Base-by-base conservation (phyloP, 345 rosid species). In the Cardiospermum halicacabum region DNA sequence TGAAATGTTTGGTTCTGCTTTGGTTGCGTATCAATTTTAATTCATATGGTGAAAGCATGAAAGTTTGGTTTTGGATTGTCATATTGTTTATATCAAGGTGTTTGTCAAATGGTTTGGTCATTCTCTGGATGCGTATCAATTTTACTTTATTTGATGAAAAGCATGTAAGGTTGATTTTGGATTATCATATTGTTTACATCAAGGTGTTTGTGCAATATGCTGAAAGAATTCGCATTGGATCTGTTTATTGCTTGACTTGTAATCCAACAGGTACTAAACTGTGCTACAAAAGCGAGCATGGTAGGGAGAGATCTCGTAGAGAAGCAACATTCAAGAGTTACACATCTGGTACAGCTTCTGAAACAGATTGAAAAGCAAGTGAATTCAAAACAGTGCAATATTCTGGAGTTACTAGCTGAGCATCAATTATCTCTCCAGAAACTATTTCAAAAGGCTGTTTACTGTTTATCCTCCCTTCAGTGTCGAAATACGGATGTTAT, bases 291-390 rank as follows among this genome's bases (percentile, higher is more conserved):
- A 73, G 80, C 75, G 32, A 40, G 72, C 55, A 57, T 49, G 34
- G 85, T 70, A 1, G 74, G 84, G 24, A 72, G 66, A 60, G 84
- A 83, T 65, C 74, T 81, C 12, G 55, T 65, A 45, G 72, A 79
- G 65, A 83, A 76, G 63, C 83, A 83, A 50, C 70, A 79, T 59
- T 72, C 50, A 45, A 80, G 76, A 68, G 27, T 83, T 16, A 47
- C 75, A 53, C 81, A 83, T 39, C 78, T 85, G 61, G 73, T 85
- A 43, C 71, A 66, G 22, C 70, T 83, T 68, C 91, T 81, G 56
- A 74, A 54, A 67, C 75, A 78, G 65, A 72, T 78, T 58, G 88
- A 85, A 75, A 70, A 69, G 56, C 79, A 66, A 34, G 83, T 81
- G 27, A 83, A 81, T 67, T 70, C 72, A 54, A 74, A 68, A 50